Evolutionary conservation across 768 basidiomycete genomes (phyloP).

Genomic region (Mycena indigotica): DNA sequence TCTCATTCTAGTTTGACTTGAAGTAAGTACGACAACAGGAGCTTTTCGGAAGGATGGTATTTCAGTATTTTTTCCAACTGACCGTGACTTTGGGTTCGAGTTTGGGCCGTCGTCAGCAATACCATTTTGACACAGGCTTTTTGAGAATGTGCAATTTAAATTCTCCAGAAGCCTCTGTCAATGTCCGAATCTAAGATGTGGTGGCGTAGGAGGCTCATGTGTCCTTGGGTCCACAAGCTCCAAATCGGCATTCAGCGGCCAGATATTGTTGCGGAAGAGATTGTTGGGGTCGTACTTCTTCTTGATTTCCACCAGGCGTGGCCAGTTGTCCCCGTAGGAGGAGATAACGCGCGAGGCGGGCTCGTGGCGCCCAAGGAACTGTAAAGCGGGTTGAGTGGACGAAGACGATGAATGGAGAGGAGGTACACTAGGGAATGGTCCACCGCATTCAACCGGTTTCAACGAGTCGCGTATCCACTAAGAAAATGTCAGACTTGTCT

Average conservation of each 20-base stretch:
- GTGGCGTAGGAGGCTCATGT: constrained; percentile 64
- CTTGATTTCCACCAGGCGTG: constrained; percentile 71
- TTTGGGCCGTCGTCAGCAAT: no score
- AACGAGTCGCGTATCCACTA: constrained; percentile 84
- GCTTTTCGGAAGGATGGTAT: no score
- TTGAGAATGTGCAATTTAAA: no score
- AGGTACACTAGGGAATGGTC: constrained; percentile 83
- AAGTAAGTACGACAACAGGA: no score
- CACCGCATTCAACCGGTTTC: constrained; percentile 71
- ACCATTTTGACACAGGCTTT: no score
- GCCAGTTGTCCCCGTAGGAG: constrained; percentile 78
- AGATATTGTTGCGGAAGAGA: constrained; percentile 77
- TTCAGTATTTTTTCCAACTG: no score
- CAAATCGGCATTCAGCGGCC: constrained; percentile 70
- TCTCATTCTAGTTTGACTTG: no score
- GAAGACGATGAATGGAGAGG: constrained; percentile 9
- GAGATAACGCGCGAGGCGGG: constrained; percentile 59
- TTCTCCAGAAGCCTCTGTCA: constrained; percentile 10
- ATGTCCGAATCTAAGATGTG: constrained; percentile 30
- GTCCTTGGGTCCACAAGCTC: constrained; percentile 54
- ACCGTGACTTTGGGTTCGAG: no score
- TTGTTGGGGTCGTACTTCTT: constrained; percentile 73
- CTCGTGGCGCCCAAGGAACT: constrained; percentile 77
- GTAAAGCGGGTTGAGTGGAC: constrained; percentile 29
- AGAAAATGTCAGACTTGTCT: constrained; percentile 22